Conservation (phyloP, 2,329 filamentous ascomycete genomes). For the Thermothelomyces thermophilus region DNA sequence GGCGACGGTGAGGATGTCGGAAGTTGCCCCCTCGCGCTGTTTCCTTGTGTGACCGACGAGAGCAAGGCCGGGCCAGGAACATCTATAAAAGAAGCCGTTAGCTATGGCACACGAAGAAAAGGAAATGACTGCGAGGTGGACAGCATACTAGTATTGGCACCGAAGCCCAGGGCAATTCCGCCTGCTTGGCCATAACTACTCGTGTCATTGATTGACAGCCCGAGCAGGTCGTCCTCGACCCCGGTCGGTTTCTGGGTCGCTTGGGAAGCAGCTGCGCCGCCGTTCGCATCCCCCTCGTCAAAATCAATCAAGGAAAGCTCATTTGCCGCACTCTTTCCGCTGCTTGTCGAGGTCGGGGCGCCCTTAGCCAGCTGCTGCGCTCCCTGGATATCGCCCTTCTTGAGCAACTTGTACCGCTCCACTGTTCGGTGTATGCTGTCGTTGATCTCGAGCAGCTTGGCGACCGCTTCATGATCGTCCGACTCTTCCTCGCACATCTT, state of each 20-base stretch:
- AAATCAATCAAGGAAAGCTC: conserved; percentile 95
- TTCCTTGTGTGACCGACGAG: conserved; percentile 57
- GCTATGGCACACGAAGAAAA: conserved; percentile 9
- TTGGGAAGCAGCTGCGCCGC: conserved; percentile 37
- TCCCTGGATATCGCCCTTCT: conserved; percentile 84
- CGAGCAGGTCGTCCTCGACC: conserved; percentile 84
- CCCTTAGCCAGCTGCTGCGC: conserved; percentile 80
- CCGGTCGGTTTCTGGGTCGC: conserved; percentile 45
- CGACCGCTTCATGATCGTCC: conserved; percentile 91
- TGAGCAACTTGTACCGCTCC: conserved; percentile 90
- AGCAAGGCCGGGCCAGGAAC: conserved; percentile 59
- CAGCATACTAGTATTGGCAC: conserved; percentile 58
- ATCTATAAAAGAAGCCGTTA: conserved; percentile 42
- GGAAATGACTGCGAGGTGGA: no score
- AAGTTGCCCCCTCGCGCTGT: conserved; percentile 44
- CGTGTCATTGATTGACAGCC: conserved; percentile 70
- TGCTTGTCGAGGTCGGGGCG: conserved; percentile 57
- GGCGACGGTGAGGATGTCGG: conserved; percentile 36
- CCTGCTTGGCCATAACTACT: conserved; percentile 64
- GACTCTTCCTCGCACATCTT: conserved; percentile 99
- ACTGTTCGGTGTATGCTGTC: conserved; percentile 98
- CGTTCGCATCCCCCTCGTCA: conserved; percentile 53
- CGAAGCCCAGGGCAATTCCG: conserved; percentile 75
- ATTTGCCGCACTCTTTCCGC: conserved; percentile 56
- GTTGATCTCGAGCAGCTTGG: conserved; percentile 93